Evolutionary conservation across 257 asterid species (phyloP).

Genomic region (Fraxinus pennsylvanica): DNA sequence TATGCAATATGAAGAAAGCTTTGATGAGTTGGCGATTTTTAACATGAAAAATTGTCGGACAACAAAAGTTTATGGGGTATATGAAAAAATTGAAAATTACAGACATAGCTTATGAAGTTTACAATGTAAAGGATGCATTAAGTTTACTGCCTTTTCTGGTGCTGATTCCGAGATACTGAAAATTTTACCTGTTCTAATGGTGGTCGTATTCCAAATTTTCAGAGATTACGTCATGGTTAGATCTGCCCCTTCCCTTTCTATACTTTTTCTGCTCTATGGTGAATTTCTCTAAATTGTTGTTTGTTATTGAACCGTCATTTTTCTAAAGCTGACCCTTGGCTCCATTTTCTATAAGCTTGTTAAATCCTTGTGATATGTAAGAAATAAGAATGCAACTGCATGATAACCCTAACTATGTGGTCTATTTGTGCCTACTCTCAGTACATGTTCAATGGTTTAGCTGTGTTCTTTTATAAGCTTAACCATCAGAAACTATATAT

Average conservation of each 20-base stretch:
- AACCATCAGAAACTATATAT: constrained; percentile 1
- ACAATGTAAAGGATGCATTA: background rate
- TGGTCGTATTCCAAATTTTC: background rate
- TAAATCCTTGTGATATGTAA: background rate
- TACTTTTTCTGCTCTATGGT: background rate
- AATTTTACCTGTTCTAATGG: background rate
- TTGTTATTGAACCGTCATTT: background rate
- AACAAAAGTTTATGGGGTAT: background rate
- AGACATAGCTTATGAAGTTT: background rate
- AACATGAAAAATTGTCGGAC: too few species aligned
- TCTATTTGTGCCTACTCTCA: constrained; percentile 13
- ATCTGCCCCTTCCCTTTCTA: background rate
- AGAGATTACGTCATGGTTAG: background rate
- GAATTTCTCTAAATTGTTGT: background rate
- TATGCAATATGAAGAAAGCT: background rate
- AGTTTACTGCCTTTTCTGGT: background rate
- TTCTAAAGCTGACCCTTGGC: background rate
- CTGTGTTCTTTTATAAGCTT: constrained; percentile 7
- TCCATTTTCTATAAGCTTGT: background rate
- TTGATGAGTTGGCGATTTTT: background rate
- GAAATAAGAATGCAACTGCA: background rate
- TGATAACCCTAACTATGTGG: constrained; percentile 2
- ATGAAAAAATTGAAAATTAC: background rate
- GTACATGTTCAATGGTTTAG: background rate
- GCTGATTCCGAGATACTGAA: background rate